Evolutionary conservation across 257 asterid species (phyloP).

Genomic region (Lycium barbarum): DNA sequence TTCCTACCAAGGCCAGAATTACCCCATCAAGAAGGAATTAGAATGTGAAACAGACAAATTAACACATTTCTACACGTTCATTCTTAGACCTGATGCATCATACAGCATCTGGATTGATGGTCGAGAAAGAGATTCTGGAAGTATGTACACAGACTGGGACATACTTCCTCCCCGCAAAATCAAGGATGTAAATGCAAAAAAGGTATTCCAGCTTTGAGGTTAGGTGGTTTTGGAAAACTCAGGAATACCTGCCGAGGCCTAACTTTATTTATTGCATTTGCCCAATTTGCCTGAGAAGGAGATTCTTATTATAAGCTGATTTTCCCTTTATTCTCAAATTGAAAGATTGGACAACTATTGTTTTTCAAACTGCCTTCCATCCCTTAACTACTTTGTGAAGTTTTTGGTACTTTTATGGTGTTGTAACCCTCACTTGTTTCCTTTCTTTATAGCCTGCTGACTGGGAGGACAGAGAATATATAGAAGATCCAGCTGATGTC

Average conservation of each 20-base stretch:
- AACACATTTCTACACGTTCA: conserved; percentile 53
- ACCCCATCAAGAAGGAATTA: conserved; percentile 46
- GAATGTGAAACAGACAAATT: conserved; percentile 52
- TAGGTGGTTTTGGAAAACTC: not conserved
- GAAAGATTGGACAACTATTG: not conserved
- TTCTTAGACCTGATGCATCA: conserved; percentile 51
- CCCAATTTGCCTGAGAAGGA: not conserved
- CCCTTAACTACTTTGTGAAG: conserved; percentile 12
- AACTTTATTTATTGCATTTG: not conserved
- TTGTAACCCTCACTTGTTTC: conserved; percentile 12
- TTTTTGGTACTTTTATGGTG: not conserved
- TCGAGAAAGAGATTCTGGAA: conserved; percentile 40
- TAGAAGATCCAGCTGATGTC: conserved; percentile 76
- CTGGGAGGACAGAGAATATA: conserved; percentile 95
- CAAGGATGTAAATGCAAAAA: conserved; percentile 41
- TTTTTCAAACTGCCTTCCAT: not conserved
- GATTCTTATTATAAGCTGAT: not conserved
- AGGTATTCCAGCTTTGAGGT: conserved; percentile 33
- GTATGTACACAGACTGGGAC: conserved; percentile 45
- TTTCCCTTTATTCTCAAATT: not conserved
- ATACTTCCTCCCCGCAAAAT: conserved; percentile 41
- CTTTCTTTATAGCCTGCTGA: conserved; percentile 73
- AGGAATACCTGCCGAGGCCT: conserved; percentile 8
- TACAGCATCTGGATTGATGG: conserved; percentile 40
- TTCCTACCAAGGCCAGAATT: conserved; percentile 50